Evolutionary conservation across 805 yeast species (phyloP), one percentile per base, ranked within the genome.

Genomic region (Ogataea philodendri): DNA sequence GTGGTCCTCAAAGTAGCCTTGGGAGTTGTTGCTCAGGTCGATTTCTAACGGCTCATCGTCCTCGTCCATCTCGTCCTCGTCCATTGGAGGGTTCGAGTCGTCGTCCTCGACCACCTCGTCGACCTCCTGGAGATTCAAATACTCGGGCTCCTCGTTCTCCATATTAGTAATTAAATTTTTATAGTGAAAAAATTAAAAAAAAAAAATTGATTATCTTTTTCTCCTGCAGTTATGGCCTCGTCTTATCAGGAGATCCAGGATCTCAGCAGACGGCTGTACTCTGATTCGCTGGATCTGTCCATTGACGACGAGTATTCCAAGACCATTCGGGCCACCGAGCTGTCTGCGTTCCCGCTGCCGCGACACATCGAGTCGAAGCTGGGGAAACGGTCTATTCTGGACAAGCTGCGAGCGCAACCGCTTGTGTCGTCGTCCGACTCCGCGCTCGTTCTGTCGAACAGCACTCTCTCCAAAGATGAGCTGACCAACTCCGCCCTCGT

Each of bases 21-120:
- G 75, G 6, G 97, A 86, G 63, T 90, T 90, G 63, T 90, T 90
- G 32, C 89, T 70, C 78, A 89, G 66, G 55, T 89, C 97, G 21
- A 90, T 74, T 60, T 84, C 95, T 26, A 85, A 62, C 24, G 70
- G 65, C 32, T 78, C 75, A 30, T 66, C 70, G 34, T 72, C 76
- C 23, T 45, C 60, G 10, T 47, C 65, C 35, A 52, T 59, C 19
- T 61, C 67, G 15, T 60, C 68, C 22, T 60, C 67, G 16, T 62
- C 68, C 15, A 57, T 66, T 28, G 45, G 66, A 8, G 51, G 59
- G 5, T 49, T 60, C 10, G 43, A 52, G 34, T 51, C 49, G 15
- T 49, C 51, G 11, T 60, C 63, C 32, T 54, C 61, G 10, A 59
- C 52, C 18, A 60, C 54, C 40, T 60, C 63, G 5, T 45, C 62